Conservation (phyloP, 106 monocot genomes). For the Allium cepa region DNA sequence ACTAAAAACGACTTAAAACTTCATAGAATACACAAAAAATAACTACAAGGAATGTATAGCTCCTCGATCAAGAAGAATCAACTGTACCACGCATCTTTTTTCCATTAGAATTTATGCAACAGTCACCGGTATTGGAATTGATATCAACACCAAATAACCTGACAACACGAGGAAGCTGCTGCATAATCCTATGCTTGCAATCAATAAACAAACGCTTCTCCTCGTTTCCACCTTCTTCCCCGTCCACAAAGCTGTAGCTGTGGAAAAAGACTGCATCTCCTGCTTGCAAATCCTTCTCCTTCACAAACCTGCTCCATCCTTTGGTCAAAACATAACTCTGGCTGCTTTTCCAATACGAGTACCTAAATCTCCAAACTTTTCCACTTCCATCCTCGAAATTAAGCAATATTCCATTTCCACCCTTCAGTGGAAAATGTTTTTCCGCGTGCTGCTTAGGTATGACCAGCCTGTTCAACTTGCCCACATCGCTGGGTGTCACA, state of each 20-base stretch:
- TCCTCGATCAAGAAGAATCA: no score
- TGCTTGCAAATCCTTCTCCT: slow-evolving; percentile 61
- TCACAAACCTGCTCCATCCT: slow-evolving; percentile 90
- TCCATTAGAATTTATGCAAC: no score
- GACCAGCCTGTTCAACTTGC: slow-evolving; percentile 86
- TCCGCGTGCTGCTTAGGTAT: slow-evolving; percentile 95
- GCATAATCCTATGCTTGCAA: slow-evolving; percentile 1
- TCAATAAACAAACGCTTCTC: slow-evolving; percentile 38
- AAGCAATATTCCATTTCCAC: slow-evolving; percentile 27
- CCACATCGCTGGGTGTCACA: slow-evolving; percentile 87
- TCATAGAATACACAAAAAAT: no score
- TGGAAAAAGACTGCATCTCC: slow-evolving; percentile 2
- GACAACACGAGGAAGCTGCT: slow-evolving; percentile 11
- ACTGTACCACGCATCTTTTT: no score
- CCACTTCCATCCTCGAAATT: slow-evolving; percentile 63
- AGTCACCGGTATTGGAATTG: no score
- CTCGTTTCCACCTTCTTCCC: not conserved
- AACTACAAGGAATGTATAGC: no score
- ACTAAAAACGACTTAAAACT: no score
- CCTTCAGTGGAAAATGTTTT: slow-evolving; percentile 61
- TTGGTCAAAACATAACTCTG: slow-evolving; percentile 94
- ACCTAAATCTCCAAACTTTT: slow-evolving; percentile 75
- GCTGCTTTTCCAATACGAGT: slow-evolving; percentile 95
- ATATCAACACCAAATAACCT: slow-evolving; percentile 47
- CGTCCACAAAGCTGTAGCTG: not conserved